A percentile compares a stretch with the other conserved stretches of the same genome.
These are phyloP conservation scores for Coemansia sp. DNA, from an alignment of 192 early-diverging fungal species.

Conservation along the genomic window DNA sequence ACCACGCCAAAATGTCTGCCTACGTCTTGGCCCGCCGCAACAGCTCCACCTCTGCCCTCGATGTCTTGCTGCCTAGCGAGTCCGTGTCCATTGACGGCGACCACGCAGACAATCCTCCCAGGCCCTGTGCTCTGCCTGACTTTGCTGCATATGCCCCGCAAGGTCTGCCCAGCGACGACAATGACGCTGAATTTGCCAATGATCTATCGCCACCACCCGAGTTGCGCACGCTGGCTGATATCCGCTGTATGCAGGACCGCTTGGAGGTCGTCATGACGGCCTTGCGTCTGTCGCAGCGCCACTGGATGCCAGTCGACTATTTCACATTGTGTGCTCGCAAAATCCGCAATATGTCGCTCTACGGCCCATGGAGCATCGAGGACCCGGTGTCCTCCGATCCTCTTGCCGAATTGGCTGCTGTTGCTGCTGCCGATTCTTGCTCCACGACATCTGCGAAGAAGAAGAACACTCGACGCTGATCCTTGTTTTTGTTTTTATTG, in stretches of 20 bases:
- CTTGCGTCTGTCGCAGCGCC: conserved; percentile 46
- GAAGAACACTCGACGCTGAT: neutral
- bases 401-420: conserved; percentile 30
- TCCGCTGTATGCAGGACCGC: conserved; percentile 56
- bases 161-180: neutral
- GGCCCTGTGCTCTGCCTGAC: conserved; percentile 1
- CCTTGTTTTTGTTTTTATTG: neutral
- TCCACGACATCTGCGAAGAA: neutral
- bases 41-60: conserved; percentile 9
- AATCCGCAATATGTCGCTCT: conserved; percentile 47
- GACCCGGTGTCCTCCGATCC: conserved; percentile 49
- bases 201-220: conserved; percentile 51
- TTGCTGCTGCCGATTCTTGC: neutral
- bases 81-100: conserved; percentile 32
- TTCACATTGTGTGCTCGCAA: conserved; percentile 55
- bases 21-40: conserved; percentile 51
- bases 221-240: conserved; percentile 46
- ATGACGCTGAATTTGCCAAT: conserved; percentile 27
- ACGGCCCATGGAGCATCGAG: conserved; percentile 46
- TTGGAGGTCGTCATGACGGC: conserved; percentile 54
- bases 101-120: neutral
- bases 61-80: conserved; percentile 36
- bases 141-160: neutral
- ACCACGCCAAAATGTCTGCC: conserved; percentile 57
- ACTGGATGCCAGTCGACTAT: conserved; percentile 57